Evolutionary conservation across 306 rosid species (phyloP).

Genomic region (Acacia melanoxylon): DNA sequence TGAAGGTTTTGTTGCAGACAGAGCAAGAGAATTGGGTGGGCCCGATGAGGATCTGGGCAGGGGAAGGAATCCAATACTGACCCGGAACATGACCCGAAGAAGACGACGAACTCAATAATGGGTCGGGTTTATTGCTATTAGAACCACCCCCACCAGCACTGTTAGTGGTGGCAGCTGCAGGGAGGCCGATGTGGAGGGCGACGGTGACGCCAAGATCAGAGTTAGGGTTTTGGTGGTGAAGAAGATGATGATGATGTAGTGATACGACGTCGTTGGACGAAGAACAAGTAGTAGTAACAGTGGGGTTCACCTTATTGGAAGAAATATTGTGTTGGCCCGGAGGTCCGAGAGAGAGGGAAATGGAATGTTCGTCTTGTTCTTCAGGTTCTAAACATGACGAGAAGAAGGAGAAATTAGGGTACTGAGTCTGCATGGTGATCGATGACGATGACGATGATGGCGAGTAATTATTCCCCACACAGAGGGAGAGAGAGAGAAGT

Average conservation of each 20-base stretch:
- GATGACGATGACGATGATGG: conserved; percentile 17
- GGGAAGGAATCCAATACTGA: conserved; percentile 94
- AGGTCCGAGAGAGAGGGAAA: conserved; percentile 74
- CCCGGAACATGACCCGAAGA: conserved; percentile 25
- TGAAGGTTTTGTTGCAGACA: conserved; percentile 92
- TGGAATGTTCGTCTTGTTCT: conserved; percentile 50
- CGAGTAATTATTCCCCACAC: background rate
- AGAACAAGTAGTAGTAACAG: background rate
- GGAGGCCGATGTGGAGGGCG: conserved; percentile 79
- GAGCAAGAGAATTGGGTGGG: conserved; percentile 96
- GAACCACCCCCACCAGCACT: background rate
- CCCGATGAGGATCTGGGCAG: conserved; percentile 90
- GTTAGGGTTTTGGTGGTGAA: conserved; percentile 38
- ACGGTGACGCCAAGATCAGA: conserved; percentile 61
- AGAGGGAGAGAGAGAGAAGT: conserved; percentile 3
- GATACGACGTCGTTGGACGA: background rate
- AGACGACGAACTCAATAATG: background rate
- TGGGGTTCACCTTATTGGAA: conserved; percentile 5
- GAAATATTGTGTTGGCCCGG: conserved; percentile 54
- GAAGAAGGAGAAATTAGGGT: conserved; percentile 40
- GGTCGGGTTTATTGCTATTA: conserved; percentile 23
- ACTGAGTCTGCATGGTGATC: conserved; percentile 58
- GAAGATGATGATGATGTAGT: background rate
- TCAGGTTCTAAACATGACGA: conserved; percentile 41
- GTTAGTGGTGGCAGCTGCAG: conserved; percentile 1